phyloP scores from a whole-genome alignment of 306 rosid genomes.

The Astragalus glycyphyllos region DNA sequence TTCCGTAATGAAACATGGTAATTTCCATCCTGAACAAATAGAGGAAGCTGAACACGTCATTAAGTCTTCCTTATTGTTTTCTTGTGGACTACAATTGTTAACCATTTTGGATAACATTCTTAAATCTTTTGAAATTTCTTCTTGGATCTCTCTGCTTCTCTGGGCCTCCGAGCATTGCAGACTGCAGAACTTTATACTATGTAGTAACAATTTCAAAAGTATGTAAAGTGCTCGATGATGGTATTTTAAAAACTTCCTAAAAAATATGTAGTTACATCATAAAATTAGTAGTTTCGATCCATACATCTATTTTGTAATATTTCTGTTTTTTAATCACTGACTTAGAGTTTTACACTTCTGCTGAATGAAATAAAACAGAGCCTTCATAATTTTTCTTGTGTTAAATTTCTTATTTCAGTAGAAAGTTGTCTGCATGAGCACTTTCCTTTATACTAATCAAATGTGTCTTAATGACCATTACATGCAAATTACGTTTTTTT shows the following conservation, averaged over 20 bases:
- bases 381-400: constrained; percentile 8
- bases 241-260: constrained; percentile 21
- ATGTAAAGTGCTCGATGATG: not conserved
- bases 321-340: not conserved
- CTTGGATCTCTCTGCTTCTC: not conserved
- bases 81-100: not conserved
- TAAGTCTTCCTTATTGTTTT: constrained; percentile 1
- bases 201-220: not conserved
- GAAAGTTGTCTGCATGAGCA: not conserved
- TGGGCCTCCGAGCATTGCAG: not conserved
- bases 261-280: constrained; percentile 8
- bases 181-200: not conserved
- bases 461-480: constrained; percentile 5
- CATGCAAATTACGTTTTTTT: not conserved
- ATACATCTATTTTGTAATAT: constrained; percentile 1
- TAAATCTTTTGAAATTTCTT: not conserved
- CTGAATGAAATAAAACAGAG: constrained; percentile 12
- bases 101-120: not conserved
- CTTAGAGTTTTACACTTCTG: not conserved
- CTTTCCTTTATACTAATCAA: not conserved
- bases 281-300: not conserved
- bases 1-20: not conserved
- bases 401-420: not conserved
- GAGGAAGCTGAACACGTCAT: constrained; percentile 6
- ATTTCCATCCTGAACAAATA: not conserved